Percentiles rank a stretch among this genome's conserved stretches.
These are phyloP conservation scores for Aspergillus sp. DNA, from an alignment of 2,329 filamentous ascomycete species.

Conservation along the genomic window DNA sequence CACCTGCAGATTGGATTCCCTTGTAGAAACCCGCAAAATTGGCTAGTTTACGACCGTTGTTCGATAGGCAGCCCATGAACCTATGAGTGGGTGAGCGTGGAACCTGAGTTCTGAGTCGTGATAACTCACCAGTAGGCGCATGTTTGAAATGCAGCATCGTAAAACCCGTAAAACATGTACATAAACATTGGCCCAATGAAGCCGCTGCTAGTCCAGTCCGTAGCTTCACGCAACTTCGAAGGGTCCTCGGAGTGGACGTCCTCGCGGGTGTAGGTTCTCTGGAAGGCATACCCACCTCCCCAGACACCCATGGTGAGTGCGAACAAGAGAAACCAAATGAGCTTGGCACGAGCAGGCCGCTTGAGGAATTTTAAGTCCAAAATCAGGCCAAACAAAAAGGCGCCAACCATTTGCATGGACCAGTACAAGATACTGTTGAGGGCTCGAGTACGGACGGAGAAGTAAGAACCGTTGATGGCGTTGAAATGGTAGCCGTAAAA, in stretches of 20 bases:
- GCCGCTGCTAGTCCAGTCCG: constrained; percentile 66
- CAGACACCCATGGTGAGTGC: constrained; percentile 73
- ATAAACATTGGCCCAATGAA: constrained; percentile 82
- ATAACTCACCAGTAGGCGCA: constrained; percentile 74
- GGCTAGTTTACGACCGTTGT: constrained; percentile 87
- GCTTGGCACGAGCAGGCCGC: constrained; percentile 67
- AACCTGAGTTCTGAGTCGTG: neutral
- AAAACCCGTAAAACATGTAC: constrained; percentile 88
- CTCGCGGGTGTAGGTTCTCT: constrained; percentile 59
- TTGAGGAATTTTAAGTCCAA: constrained; percentile 63
- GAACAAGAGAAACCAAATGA: constrained; percentile 62
- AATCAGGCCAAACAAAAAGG: constrained; percentile 68
- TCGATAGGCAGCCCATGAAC: constrained; percentile 91
- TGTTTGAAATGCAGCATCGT: constrained; percentile 88
- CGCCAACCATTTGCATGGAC: constrained; percentile 73
- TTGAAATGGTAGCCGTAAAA: constrained; percentile 82
- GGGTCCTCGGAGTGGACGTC: constrained; percentile 1
- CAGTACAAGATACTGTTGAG: constrained; percentile 81
- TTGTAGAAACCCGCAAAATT: constrained; percentile 93
- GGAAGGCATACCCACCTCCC: constrained; percentile 80
- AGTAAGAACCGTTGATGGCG: constrained; percentile 67
- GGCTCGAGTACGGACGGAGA: constrained; percentile 72
- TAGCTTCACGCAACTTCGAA: constrained; percentile 24
- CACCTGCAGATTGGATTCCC: constrained; percentile 83
- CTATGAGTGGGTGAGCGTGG: constrained; percentile 36